Evolutionary conservation across 83 land plant species (phyloP).

Genomic region (Picea abies): DNA sequence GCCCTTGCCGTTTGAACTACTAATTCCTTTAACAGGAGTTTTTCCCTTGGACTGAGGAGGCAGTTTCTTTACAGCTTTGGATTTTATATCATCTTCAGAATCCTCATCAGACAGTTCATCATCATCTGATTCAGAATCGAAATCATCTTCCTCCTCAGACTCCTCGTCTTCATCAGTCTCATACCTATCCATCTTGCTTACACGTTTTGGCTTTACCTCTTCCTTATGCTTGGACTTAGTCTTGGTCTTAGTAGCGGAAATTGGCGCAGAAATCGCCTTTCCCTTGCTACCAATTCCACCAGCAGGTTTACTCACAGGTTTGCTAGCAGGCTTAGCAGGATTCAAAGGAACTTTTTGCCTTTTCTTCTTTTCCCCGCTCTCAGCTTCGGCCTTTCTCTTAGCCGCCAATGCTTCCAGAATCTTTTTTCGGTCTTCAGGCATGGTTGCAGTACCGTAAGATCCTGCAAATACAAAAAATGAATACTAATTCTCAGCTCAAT

Average conservation of each 20-base stretch:
- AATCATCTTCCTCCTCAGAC: constrained; percentile 11
- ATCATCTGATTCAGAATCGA: constrained; percentile 1
- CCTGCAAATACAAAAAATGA: neutral
- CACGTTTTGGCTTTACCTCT: constrained; percentile 2
- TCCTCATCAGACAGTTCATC: constrained; percentile 6
- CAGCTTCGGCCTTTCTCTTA: constrained; percentile 24
- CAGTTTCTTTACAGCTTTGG: constrained; percentile 8
- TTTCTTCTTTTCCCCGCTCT: constrained; percentile 1
- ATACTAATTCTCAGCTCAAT: neutral
- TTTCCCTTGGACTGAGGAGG: constrained; percentile 9
- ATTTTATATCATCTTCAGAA: constrained; percentile 7
- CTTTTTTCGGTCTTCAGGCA: constrained; percentile 21
- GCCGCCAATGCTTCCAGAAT: constrained; percentile 20
- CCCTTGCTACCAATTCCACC: constrained; percentile 6
- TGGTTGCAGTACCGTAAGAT: neutral
- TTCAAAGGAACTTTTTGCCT: neutral
- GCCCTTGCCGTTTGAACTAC: neutral
- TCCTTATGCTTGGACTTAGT: constrained; percentile 7
- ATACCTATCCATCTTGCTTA: constrained; percentile 13
- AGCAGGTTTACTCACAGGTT: neutral
- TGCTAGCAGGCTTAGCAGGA: neutral
- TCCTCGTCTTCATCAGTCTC: constrained; percentile 23
- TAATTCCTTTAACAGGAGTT: neutral
- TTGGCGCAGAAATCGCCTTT: neutral
- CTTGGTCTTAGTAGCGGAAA: neutral